Conservation (phyloP, 179 eudicot genomes). For the Silene vulgaris region DNA sequence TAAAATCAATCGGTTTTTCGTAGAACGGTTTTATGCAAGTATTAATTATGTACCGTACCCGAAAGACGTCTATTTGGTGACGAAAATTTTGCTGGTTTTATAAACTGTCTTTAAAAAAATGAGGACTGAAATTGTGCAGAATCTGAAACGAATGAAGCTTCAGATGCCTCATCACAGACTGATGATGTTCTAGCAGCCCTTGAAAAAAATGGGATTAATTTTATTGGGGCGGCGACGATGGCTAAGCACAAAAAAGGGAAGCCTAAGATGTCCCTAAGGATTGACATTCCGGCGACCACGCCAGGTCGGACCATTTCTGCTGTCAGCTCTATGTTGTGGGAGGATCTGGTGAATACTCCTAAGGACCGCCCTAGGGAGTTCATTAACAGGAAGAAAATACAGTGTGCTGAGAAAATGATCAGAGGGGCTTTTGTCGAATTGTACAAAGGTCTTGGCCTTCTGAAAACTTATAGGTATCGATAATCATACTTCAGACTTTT, state of each 20-base stretch:
- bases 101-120: constrained; percentile 17
- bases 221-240: constrained; percentile 44
- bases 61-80: neutral
- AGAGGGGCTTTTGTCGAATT: constrained; percentile 80
- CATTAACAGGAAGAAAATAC: constrained; percentile 64
- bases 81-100: neutral
- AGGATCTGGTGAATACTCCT: constrained; percentile 68
- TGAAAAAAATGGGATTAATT: constrained; percentile 58
- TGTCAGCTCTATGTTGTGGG: constrained; percentile 70
- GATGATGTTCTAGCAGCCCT: constrained; percentile 62
- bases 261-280: constrained; percentile 54
- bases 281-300: constrained; percentile 58
- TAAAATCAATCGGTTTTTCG: neutral
- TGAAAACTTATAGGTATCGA: constrained; percentile 68
- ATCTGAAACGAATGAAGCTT: constrained; percentile 32
- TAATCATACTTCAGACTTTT: neutral
- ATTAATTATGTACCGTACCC: neutral
- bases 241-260: constrained; percentile 61
- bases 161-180: constrained; percentile 39
- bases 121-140: constrained; percentile 25
- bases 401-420: constrained; percentile 78
- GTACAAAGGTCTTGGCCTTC: constrained; percentile 67
- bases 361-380: constrained; percentile 46
- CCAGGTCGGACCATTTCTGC: constrained; percentile 64
- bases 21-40: neutral